Evolutionary conservation across 129 eudicot species (phyloP).

Genomic region (Pulicaria dysenterica): DNA sequence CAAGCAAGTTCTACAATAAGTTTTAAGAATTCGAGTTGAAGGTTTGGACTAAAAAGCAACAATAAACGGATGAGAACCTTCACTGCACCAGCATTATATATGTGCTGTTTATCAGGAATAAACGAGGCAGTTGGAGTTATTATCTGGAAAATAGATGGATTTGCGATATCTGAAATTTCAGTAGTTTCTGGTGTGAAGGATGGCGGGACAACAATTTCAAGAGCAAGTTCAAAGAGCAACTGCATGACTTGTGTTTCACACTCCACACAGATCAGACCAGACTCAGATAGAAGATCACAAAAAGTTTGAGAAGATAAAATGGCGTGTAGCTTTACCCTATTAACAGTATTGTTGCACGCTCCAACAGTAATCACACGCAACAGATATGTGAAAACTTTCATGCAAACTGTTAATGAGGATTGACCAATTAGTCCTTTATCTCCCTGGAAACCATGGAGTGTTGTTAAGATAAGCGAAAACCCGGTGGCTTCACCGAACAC

Average conservation of each 20-base stretch:
- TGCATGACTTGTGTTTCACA: slow-evolving; percentile 86
- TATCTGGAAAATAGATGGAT: slow-evolving; percentile 51
- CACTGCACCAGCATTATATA: slow-evolving; percentile 86
- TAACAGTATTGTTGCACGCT: slow-evolving; percentile 70
- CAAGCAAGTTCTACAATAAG: slow-evolving; percentile 77
- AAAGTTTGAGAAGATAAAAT: slow-evolving; percentile 75
- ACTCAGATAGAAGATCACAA: slow-evolving; percentile 74
- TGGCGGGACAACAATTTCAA: slow-evolving; percentile 84
- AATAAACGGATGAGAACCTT: slow-evolving; percentile 79
- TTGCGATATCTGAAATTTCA: slow-evolving; percentile 39
- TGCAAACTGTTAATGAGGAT: slow-evolving; percentile 40
- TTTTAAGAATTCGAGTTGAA: slow-evolving; percentile 75
- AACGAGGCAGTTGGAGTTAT: slow-evolving; percentile 57
- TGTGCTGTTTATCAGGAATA: slow-evolving; percentile 58
- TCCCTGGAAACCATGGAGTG: slow-evolving; percentile 76
- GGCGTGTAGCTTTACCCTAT: slow-evolving; percentile 67
- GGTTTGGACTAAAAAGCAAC: slow-evolving; percentile 80
- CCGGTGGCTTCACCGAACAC: slow-evolving; percentile 98
- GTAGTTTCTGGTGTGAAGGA: slow-evolving; percentile 60
- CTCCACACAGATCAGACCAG: slow-evolving; percentile 86
- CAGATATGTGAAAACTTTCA: slow-evolving; percentile 73
- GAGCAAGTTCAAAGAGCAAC: slow-evolving; percentile 85
- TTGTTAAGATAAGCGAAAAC: slow-evolving; percentile 81
- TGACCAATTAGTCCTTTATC: slow-evolving; percentile 48
- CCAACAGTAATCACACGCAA: slow-evolving; percentile 82